Conservation (phyloP, 805 yeast genomes). For the Candida ovalis region DNA sequence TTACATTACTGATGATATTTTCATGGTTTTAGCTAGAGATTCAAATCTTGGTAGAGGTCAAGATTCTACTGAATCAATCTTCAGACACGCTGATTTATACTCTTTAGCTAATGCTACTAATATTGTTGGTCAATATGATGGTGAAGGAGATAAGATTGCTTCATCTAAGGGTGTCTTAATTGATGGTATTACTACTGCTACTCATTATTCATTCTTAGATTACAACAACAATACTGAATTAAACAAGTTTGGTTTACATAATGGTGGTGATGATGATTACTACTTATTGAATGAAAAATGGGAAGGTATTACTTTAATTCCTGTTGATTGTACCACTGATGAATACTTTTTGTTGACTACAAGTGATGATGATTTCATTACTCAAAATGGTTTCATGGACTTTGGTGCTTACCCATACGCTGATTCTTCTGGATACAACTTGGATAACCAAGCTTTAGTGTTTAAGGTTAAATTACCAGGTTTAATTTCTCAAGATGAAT, state of each 20-base stretch:
- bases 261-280: slow-evolving; percentile 28
- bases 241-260: slow-evolving; percentile 30
- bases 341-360: slow-evolving; percentile 26
- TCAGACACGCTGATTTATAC: slow-evolving; percentile 28
- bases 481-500: slow-evolving; percentile 9
- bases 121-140: slow-evolving; percentile 28
- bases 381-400: slow-evolving; percentile 28
- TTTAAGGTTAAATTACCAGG: slow-evolving; percentile 29
- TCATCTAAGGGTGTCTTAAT: slow-evolving; percentile 22
- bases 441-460: slow-evolving; percentile 30
- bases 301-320: slow-evolving; percentile 31
- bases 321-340: slow-evolving; percentile 29
- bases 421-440: slow-evolving; percentile 21
- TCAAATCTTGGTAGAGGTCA: slow-evolving; percentile 23
- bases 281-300: slow-evolving; percentile 30
- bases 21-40: slow-evolving; percentile 31
- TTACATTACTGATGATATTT: slow-evolving; percentile 24
- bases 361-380: slow-evolving; percentile 30
- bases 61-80: slow-evolving; percentile 23
- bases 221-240: slow-evolving; percentile 24
- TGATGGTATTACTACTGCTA: slow-evolving; percentile 24
- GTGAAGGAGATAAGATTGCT: slow-evolving; percentile 24
- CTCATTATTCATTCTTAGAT: slow-evolving; percentile 26
- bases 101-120: slow-evolving; percentile 28
- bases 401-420: slow-evolving; percentile 26